These are phyloP conservation scores for Arabidopsis suecica DNA, from an alignment of 345 rosid genomes.

Conservation along the genomic window DNA sequence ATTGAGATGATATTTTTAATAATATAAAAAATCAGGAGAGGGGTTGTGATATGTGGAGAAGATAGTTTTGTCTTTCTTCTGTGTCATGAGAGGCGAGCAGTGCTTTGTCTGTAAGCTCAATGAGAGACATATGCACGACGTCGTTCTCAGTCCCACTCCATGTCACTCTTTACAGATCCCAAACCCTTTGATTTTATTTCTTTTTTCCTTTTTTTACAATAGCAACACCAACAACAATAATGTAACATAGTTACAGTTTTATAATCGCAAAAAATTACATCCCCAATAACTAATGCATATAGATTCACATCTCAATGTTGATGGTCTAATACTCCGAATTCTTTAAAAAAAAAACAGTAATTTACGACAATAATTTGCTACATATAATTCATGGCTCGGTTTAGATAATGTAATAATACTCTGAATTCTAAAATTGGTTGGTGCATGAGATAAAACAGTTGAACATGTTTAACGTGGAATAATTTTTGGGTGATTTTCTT, in stretches of 20 bases:
- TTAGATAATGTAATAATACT: too few relatives aligned
- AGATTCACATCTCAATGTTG: too few relatives aligned
- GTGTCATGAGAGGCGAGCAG: conserved; percentile 42
- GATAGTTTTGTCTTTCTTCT: conserved; percentile 38
- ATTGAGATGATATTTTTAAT: conserved; percentile 39
- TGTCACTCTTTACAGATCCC: conserved; percentile 22
- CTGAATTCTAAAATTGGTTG: neutral
- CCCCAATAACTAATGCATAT: too few relatives aligned
- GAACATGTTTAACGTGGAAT: too few relatives aligned
- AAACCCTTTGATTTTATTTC: conserved; percentile 3
- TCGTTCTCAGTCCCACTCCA: conserved; percentile 36
- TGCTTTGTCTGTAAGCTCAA: conserved; percentile 36
- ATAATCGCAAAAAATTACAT: neutral
- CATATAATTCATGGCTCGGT: too few relatives aligned
- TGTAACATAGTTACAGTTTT: neutral
- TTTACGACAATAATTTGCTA: too few relatives aligned
- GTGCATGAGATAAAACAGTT: neutral
- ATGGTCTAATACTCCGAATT: too few relatives aligned
- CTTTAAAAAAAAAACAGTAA: too few relatives aligned
- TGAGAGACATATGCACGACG: conserved; percentile 33
- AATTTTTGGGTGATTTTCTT: too few relatives aligned
- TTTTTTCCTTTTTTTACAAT: too few relatives aligned
- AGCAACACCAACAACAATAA: conserved; percentile 19
- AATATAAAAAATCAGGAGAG: conserved; percentile 22
- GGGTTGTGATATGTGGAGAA: conserved; percentile 45